phyloP scores from a whole-genome alignment of 1,284 basidiomycete species.

The Ganoderma leucocontextum region DNA sequence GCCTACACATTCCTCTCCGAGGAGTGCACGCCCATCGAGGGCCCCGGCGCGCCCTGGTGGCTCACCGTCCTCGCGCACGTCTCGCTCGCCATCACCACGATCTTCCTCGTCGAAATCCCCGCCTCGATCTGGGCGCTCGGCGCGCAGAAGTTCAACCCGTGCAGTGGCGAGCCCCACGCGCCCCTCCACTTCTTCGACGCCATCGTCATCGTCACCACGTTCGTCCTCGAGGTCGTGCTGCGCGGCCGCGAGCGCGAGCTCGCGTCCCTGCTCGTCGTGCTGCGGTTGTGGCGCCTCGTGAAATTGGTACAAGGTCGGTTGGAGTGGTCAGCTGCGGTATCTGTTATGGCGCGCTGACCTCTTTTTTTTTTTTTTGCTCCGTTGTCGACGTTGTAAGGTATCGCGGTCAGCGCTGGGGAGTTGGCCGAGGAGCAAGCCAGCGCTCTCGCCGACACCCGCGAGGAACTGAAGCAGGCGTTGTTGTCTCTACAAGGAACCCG shows the following conservation, averaged over 20 bases:
- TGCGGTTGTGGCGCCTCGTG: conserved; percentile 82
- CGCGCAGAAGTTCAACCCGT: conserved; percentile 63
- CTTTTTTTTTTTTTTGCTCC: neutral
- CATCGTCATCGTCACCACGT: conserved; percentile 72
- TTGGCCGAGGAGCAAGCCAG: conserved; percentile 61
- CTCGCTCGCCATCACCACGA: conserved; percentile 71
- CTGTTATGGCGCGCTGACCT: neutral
- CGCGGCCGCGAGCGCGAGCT: conserved; percentile 74
- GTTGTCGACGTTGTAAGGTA: conserved; percentile 53
- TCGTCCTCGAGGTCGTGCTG: conserved; percentile 73
- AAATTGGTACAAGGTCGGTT: conserved; percentile 76
- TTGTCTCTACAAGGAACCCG: conserved; percentile 41
- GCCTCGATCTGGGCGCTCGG: conserved; percentile 73
- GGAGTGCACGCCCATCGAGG: conserved; percentile 55
- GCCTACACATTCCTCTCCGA: conserved; percentile 69
- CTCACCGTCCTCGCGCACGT: conserved; percentile 66
- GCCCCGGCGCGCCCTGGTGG: conserved; percentile 59
- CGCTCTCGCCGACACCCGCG: conserved; percentile 55
- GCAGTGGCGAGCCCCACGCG: conserved; percentile 58
- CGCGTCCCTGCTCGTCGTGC: conserved; percentile 69
- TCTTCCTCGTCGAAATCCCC: conserved; percentile 83
- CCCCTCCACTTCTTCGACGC: conserved; percentile 78
- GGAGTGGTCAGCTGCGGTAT: neutral
- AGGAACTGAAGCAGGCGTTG: conserved; percentile 53
- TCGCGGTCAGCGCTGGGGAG: conserved; percentile 79